Percentiles rank a stretch among this genome's conserved stretches.
phyloP scores from a whole-genome alignment of 768 basidiomycete species.

The Steccherinum ochraceum region DNA sequence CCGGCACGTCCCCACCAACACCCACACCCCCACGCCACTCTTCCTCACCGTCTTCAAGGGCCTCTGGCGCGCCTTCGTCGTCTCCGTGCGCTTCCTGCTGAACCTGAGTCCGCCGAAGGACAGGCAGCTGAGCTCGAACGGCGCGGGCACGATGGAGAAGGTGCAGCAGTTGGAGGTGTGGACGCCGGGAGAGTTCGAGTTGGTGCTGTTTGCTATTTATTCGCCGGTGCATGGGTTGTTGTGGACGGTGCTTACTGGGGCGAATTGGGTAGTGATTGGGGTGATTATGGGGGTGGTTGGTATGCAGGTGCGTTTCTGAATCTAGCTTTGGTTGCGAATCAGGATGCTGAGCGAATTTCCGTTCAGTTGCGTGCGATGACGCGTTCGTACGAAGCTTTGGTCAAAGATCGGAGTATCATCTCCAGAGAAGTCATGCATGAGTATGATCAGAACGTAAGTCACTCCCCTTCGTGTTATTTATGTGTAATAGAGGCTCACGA shows the following conservation, averaged over 20 bases:
- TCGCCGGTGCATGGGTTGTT: conserved; percentile 71
- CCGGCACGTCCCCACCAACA: conserved; percentile 14
- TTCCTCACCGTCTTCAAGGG: conserved; percentile 15
- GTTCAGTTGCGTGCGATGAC: conserved; percentile 43
- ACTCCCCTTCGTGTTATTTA: background rate
- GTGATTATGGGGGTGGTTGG: conserved; percentile 64
- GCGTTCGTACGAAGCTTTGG: conserved; percentile 50
- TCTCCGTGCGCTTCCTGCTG: conserved; percentile 61
- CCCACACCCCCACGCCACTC: conserved; percentile 23
- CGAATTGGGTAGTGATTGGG: conserved; percentile 73
- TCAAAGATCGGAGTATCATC: conserved; percentile 73
- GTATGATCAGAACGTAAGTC: conserved; percentile 70
- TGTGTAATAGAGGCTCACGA: background rate
- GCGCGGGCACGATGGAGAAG: conserved; percentile 18
- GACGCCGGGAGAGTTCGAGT: conserved; percentile 68
- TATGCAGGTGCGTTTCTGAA: conserved; percentile 46
- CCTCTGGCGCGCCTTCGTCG: conserved; percentile 46
- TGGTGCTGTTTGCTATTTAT: conserved; percentile 65
- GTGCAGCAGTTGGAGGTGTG: conserved; percentile 80
- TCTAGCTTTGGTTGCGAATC: background rate
- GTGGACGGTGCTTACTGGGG: conserved; percentile 64
- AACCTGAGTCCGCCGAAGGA: conserved; percentile 46
- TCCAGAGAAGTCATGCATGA: conserved; percentile 79
- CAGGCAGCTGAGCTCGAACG: conserved; percentile 9
- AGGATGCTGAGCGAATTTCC: no score